These are phyloP conservation scores for Thoreauomyces humboldtii DNA, from an alignment of 192 early-diverging fungal genomes.

Conservation along the genomic window DNA sequence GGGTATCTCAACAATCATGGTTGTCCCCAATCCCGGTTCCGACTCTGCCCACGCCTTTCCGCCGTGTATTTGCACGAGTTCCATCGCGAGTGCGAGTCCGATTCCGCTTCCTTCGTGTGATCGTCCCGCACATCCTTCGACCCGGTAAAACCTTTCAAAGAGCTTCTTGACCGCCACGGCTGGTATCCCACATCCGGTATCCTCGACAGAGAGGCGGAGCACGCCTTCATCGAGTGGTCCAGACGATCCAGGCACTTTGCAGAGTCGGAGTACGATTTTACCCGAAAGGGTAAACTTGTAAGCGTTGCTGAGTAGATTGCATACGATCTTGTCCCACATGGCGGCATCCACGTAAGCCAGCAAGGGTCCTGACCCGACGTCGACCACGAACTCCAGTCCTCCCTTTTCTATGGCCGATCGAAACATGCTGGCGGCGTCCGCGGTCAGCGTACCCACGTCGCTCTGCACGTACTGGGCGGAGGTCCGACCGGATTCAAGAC, in stretches of 20 bases:
- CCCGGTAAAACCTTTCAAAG: constrained; percentile 53
- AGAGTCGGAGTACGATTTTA: background rate
- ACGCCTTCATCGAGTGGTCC: too few species aligned
- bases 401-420: constrained; percentile 20
- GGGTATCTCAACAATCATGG: background rate
- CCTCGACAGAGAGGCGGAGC: constrained; percentile 9
- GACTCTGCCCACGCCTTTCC: constrained; percentile 38
- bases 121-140: constrained; percentile 43
- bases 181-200: constrained; percentile 48
- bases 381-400: constrained; percentile 37
- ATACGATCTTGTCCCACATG: constrained; percentile 55
- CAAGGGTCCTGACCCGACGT: constrained; percentile 30
- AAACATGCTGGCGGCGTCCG: constrained; percentile 34
- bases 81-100: constrained; percentile 39
- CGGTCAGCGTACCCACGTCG: constrained; percentile 39
- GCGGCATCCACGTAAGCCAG: constrained; percentile 30
- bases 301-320: constrained; percentile 53
- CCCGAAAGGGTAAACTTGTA: constrained; percentile 50
- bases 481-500: constrained; percentile 47
- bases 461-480: constrained; percentile 43
- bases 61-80: constrained; percentile 45
- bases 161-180: constrained; percentile 33
- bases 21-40: background rate
- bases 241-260: background rate
- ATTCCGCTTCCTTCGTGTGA: constrained; percentile 38